Conservation (phyloP, 495 filamentous ascomycete species). For the Penicillium steckii region DNA sequence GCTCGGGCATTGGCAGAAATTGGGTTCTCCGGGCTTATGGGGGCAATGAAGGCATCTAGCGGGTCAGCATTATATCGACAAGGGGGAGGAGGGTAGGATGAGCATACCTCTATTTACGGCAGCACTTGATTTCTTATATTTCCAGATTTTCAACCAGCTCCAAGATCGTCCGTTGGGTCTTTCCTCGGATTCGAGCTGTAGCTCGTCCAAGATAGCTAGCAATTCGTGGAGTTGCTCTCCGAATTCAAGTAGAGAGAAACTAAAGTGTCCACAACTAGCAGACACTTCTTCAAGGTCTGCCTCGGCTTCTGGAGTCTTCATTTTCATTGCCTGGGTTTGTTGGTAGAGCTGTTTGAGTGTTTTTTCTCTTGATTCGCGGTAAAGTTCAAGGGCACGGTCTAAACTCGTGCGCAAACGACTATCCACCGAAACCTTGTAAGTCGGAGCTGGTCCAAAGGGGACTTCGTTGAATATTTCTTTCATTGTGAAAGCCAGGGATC, state of each 20-base stretch:
- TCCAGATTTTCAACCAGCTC: slow-evolving; percentile 88
- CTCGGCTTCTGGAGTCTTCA: slow-evolving; percentile 67
- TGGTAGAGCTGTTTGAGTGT: slow-evolving; percentile 78
- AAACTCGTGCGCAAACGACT: slow-evolving; percentile 76
- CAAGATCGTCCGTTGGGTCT: slow-evolving; percentile 62
- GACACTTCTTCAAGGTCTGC: slow-evolving; percentile 96
- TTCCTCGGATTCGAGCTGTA: slow-evolving; percentile 67
- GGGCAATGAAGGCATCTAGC: background rate
- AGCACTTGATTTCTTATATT: slow-evolving; percentile 13
- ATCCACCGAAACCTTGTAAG: slow-evolving; percentile 69
- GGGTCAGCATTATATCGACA: too few species aligned
- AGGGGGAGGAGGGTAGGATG: too few species aligned
- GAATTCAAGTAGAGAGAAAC: slow-evolving; percentile 82
- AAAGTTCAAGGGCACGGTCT: slow-evolving; percentile 73
- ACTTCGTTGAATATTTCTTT: slow-evolving; percentile 85
- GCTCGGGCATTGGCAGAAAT: slow-evolving; percentile 2
- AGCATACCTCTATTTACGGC: slow-evolving; percentile 12
- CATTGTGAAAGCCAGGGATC: slow-evolving; percentile 86
- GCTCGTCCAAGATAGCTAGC: slow-evolving; percentile 78
- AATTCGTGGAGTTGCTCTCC: slow-evolving; percentile 84
- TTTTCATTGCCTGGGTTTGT: slow-evolving; percentile 64
- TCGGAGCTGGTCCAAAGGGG: slow-evolving; percentile 66
- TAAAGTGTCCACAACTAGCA: slow-evolving; percentile 93
- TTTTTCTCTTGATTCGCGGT: slow-evolving; percentile 67
- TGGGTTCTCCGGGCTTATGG: slow-evolving; percentile 5